phyloP scores from a whole-genome alignment of 805 yeast species.

The Metschnikowia baotianmanensis region DNA sequence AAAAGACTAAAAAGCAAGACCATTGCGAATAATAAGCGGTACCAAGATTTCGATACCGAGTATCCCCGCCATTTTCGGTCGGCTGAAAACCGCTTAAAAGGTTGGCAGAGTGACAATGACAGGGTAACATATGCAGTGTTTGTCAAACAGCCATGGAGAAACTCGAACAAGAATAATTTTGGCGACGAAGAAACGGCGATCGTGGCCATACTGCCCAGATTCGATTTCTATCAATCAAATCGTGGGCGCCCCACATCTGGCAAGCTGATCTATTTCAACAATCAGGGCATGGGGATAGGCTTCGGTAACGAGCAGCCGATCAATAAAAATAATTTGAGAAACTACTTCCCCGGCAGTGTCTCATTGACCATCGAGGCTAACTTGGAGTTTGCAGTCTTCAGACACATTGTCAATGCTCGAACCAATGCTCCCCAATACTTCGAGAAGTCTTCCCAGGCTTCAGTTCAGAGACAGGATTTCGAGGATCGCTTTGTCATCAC shows the following conservation, averaged over 20 bases:
- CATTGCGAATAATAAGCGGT: constrained; percentile 42
- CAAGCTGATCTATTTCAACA: constrained; percentile 61
- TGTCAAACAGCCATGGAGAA: constrained; percentile 72
- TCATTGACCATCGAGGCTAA: constrained; percentile 76
- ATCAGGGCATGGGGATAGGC: constrained; percentile 77
- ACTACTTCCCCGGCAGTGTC: constrained; percentile 68
- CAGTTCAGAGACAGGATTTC: constrained; percentile 29
- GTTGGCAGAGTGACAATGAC: constrained; percentile 42
- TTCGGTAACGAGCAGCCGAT: constrained; percentile 71
- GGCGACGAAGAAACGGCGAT: constrained; percentile 61
- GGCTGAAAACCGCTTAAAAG: constrained; percentile 20
- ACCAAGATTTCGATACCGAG: constrained; percentile 48
- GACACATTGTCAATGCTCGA: constrained; percentile 52
- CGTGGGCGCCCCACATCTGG: constrained; percentile 32
- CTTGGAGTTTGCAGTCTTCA: constrained; percentile 76
- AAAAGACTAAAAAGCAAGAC: constrained; percentile 42
- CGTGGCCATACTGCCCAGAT: constrained; percentile 65
- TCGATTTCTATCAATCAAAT: constrained; percentile 45
- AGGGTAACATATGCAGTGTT: constrained; percentile 62
- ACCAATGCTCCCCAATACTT: constrained; percentile 25
- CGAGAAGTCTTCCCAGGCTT: constrained; percentile 22
- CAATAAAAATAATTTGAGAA: constrained; percentile 43
- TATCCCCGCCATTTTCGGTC: constrained; percentile 40
- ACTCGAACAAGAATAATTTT: constrained; percentile 67
- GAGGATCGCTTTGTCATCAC: constrained; percentile 72